Conservation (phyloP, 2,329 filamentous ascomycete species). For the Neonectria faginata region DNA sequence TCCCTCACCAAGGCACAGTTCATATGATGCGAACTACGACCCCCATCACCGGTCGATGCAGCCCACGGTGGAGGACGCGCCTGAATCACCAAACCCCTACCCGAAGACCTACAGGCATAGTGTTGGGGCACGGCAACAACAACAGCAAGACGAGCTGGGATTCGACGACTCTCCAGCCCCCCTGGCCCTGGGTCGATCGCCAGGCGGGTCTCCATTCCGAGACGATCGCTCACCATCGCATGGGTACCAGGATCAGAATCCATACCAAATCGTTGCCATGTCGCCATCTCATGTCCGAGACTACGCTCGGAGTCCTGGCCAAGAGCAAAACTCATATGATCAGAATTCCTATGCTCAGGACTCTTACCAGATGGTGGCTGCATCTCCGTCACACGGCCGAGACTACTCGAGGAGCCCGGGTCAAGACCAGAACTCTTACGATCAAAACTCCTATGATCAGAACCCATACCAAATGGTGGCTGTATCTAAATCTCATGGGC, state of each 20-base stretch:
- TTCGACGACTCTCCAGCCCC: constrained; percentile 58
- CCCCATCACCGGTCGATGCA: constrained; percentile 66
- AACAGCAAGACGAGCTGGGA: constrained; percentile 52
- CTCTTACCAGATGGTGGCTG: constrained; percentile 31
- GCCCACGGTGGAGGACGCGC: constrained; percentile 73
- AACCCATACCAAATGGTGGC: constrained; percentile 29
- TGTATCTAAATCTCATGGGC: constrained; percentile 43
- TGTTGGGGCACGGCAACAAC: constrained; percentile 31
- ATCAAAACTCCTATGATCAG: constrained; percentile 5
- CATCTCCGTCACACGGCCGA: constrained; percentile 42
- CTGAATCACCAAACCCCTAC: constrained; percentile 59
- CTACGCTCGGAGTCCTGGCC: constrained; percentile 7
- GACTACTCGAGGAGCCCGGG: constrained; percentile 11
- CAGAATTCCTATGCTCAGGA: constrained; percentile 1
- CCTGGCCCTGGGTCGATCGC: constrained; percentile 55
- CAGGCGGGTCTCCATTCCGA: constrained; percentile 38
- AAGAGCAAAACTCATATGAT: constrained; percentile 17
- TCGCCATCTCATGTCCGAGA: constrained; percentile 18
- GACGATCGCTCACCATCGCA: constrained; percentile 43
- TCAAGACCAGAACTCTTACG: constrained; percentile 27
- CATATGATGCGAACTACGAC: constrained; percentile 63
- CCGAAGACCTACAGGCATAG: constrained; percentile 46
- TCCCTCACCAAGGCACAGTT: constrained; percentile 59
- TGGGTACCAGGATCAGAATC: constrained; percentile 41
- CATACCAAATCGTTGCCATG: constrained; percentile 33